Evolutionary conservation across 768 basidiomycete genomes (phyloP).

Genomic region (Lactarius akahatsu): DNA sequence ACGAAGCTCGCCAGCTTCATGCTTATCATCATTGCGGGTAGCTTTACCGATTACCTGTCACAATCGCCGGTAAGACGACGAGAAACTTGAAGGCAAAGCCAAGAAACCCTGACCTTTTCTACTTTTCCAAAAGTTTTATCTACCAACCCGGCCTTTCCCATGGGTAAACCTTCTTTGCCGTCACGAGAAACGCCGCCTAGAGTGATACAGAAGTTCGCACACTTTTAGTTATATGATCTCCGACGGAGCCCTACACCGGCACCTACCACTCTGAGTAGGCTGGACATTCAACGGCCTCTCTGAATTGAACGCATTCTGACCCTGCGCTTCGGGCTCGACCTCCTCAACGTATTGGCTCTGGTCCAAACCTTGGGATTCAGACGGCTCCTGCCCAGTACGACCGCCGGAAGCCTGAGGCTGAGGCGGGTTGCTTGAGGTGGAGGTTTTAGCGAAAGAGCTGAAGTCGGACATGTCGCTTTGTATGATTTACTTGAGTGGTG

Average conservation of each 20-base stretch:
- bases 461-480: not conserved
- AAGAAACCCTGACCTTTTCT: slow-evolving; percentile 45
- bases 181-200: slow-evolving; percentile 41
- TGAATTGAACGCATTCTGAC: slow-evolving; percentile 33
- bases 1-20: slow-evolving; percentile 57
- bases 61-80: not conserved
- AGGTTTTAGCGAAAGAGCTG: not conserved
- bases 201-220: slow-evolving; percentile 7
- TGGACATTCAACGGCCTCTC: slow-evolving; percentile 40
- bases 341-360: not conserved
- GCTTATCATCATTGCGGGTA: slow-evolving; percentile 47
- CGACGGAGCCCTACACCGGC: slow-evolving; percentile 24
- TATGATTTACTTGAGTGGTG: not conserved
- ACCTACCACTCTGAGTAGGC: slow-evolving; percentile 36
- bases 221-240: not conserved
- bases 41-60: slow-evolving; percentile 52
- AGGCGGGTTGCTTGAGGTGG: not conserved
- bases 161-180: slow-evolving; percentile 37
- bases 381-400: slow-evolving; percentile 15
- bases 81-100: not conserved
- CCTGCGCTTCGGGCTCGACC: not conserved
- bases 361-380: not conserved
- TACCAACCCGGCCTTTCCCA: slow-evolving; percentile 43
- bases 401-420: slow-evolving; percentile 37
- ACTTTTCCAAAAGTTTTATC: slow-evolving; percentile 62